Evolutionary conservation across 192 early-diverging fungal genomes (phyloP), one percentile per base, ranked within the genome.

Genomic region (Backusella australiensis): DNA sequence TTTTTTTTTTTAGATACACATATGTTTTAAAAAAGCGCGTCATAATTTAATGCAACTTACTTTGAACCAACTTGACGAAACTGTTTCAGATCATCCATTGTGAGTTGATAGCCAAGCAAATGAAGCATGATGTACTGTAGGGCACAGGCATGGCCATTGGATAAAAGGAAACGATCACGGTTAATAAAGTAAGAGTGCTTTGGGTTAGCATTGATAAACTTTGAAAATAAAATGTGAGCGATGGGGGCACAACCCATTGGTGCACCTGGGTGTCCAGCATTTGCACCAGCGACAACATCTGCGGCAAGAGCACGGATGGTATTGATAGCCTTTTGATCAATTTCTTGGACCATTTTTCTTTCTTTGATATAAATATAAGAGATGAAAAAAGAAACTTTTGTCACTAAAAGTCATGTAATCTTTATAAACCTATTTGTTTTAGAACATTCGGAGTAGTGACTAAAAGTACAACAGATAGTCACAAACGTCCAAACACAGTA

Each of bases 211-310:
- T 86, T 91, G 82, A 98, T 88, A 83, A 91, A 93, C 42, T 86
- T 87, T n/a, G 93, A 91, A 81, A 96, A 99, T 52, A 98, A 84
- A 52, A 94, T 85, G 69, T 97, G 93, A 11, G 94, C 94, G 91
- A 99, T 93, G 5, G 96, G 96, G 42, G 97, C 98, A 75, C 93
- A 97, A 14, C 98, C 98, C 93, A 99, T 97, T 9, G 98, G 98
- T 32, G 96, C 96, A 67, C 97, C 97, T 44, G 96, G 96, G 77
- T 99, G 98, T 15, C 98, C 98, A 67, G 94, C 95, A 82, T 95
- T 96, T 79, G 95, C 91, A 76, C 91, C 92, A 72, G 92, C 89
- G 36, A 96, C 94, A 73, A 92, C 90, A 85, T 98, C 97, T 29
- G 95, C 93, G 23, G 96, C 91, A 23, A 98, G 85, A 15, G 87